A percentile compares a stretch with the other conserved stretches of the same genome.
Evolutionary conservation across 2,329 filamentous ascomycete species (phyloP).

Genomic region (Leptosphaerulina australis): DNA sequence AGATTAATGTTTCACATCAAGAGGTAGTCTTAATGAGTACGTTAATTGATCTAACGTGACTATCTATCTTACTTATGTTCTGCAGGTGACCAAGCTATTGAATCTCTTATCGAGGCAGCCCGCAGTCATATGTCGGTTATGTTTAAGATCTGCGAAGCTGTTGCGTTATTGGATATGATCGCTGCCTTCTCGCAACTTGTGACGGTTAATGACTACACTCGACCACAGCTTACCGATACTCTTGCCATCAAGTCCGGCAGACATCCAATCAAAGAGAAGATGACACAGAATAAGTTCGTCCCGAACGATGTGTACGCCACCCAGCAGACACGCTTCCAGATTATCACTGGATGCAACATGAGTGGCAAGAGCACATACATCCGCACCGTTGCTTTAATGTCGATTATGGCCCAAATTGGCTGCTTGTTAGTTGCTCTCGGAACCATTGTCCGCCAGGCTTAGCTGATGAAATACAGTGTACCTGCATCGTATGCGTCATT

Average conservation of each 20-base stretch:
- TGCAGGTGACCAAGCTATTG: conserved; percentile 69
- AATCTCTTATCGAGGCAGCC: conserved; percentile 74
- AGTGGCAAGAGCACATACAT: conserved; percentile 96
- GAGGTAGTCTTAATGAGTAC: conserved; percentile 80
- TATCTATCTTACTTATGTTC: conserved; percentile 4
- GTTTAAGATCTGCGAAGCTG: conserved; percentile 83
- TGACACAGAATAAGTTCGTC: conserved; percentile 71
- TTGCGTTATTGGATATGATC: conserved; percentile 84
- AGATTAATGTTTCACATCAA: conserved; percentile 78
- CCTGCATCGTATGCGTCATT: conserved; percentile 85
- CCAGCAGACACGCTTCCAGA: conserved; percentile 81
- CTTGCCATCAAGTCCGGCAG: conserved; percentile 75
- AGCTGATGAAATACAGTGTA: conserved; percentile 54
- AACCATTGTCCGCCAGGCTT: neutral
- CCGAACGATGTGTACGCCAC: conserved; percentile 91
- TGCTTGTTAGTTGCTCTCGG: conserved; percentile 61
- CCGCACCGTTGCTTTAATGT: conserved; percentile 78
- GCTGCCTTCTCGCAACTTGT: conserved; percentile 63
- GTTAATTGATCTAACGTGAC: neutral
- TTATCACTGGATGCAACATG: conserved; percentile 98
- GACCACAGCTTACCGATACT: conserved; percentile 71
- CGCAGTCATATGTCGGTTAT: conserved; percentile 72
- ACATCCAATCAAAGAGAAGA: conserved; percentile 79
- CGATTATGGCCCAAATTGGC: conserved; percentile 93
- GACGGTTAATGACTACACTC: conserved; percentile 67